phyloP scores from a whole-genome alignment of 2,329 filamentous ascomycete species.

The Claviceps purpurea region DNA sequence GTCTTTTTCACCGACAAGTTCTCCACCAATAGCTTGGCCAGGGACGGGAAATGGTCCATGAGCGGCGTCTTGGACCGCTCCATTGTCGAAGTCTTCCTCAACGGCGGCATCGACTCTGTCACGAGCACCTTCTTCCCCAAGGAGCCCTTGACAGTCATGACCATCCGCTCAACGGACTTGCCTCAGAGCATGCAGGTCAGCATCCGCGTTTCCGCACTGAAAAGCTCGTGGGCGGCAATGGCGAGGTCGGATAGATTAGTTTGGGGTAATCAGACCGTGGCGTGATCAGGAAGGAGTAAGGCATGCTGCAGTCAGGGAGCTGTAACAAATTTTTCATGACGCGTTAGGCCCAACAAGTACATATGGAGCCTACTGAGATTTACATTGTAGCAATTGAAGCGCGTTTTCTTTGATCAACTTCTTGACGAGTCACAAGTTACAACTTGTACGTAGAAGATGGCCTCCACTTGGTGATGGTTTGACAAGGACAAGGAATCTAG shows the following conservation, averaged over 20 bases:
- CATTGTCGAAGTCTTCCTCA: slow-evolving; percentile 21
- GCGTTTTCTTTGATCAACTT: no score
- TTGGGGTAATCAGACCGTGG: slow-evolving; percentile 5
- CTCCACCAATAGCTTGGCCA: slow-evolving; percentile 10
- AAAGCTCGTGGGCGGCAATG: slow-evolving; percentile 14
- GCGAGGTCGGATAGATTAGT: slow-evolving; percentile 3
- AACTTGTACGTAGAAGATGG: no score
- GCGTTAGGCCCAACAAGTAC: no score
- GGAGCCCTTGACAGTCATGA: slow-evolving; percentile 14
- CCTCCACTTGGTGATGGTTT: no score
- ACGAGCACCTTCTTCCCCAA: slow-evolving; percentile 19
- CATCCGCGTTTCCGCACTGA: slow-evolving; percentile 12
- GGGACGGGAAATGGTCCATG: slow-evolving; percentile 13
- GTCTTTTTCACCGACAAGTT: slow-evolving; percentile 21
- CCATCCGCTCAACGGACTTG: slow-evolving; percentile 10
- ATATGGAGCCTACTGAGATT: no score
- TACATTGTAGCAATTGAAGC: no score
- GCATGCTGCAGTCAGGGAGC: no score
- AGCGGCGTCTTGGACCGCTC: slow-evolving; percentile 23
- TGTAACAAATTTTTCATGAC: no score
- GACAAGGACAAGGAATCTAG: no score
- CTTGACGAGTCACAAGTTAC: no score
- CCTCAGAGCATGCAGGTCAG: slow-evolving; percentile 11
- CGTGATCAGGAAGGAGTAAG: not conserved
- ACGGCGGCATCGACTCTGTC: slow-evolving; percentile 19